Evolutionary conservation across 306 rosid genomes (phyloP), one percentile per base, ranked within the genome.

Genomic region (Spatholobus suberectus): DNA sequence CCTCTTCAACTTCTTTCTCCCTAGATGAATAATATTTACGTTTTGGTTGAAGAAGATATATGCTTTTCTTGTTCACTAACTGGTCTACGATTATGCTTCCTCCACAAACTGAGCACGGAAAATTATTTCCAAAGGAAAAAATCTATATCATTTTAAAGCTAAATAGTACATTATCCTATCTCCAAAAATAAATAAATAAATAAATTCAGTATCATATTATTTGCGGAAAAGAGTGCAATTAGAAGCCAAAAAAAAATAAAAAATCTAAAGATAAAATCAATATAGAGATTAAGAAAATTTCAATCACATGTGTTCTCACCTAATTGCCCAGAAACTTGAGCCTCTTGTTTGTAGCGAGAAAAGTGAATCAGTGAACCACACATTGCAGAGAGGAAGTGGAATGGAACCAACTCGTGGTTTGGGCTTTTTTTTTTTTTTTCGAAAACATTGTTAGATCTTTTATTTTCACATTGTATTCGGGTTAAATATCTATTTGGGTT

Each of bases 301-400:
- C 4, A 26, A 43, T 43, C 44, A 59, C 6, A 17, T 23, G 73
- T 61, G 32, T 43, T 82, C 69, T 62, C 38, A 76, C 82, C 82
- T 69, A 21, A 23, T 67, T 67, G 40, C 68, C 82, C 44, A 27
- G 52, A 34, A 68, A 32, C 47, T 27, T 24, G 70, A 74, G 66
- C 35, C 69, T 23, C 80, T 52, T 37, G n/a, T 23, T 21, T 12
- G 70, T 0, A 20, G 32, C 4, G 47, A 49, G 62, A 73, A 29
- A 51, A 2, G 18, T 47, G 27, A 51, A 35, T 34, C 65, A n/a
- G n/a, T n/a, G n/a, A n/a, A n/a, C n/a, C n/a, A n/a, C n/a, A 52
- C 46, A 8, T 4, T 34, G 26, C 23, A 54, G 37, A n/a, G 59
- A 63, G 34, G 46, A 79, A 29, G 26, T 29, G 20, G 47, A 69